Base-by-base conservation (phyloP, 192 early-diverging fungal species). In the Coemansia sp. region DNA sequence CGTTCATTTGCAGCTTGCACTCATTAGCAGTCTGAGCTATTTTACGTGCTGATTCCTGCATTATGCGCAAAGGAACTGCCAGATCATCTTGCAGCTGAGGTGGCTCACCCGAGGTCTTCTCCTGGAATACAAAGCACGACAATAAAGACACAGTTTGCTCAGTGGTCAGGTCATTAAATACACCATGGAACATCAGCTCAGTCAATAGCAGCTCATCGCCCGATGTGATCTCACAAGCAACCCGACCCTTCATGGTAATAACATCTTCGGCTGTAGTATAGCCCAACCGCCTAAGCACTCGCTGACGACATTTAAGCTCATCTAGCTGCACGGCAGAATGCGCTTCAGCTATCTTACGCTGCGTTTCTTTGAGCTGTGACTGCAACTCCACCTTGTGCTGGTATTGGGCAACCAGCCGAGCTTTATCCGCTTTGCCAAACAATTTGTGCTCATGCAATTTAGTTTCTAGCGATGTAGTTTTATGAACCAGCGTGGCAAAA, bases 191-290 rank as follows among this genome's bases (percentile, higher is more conserved):
- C 28, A 98, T 90, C 86, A 98, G 87, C 81, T 98, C 96, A 0
- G 94, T 96, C 58, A 98, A 80, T 54, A 97, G 59, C 42, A 98
- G 75, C 76, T 96, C 94, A 75, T 97, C 94, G 10, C 94, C 96
- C 9, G 89, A 82, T 12, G 88, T 90, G 45, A 98, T 91, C 77
- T 98, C 94, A 61, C 96, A 98, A 3, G 96, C 96, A 5, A 98
- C 96, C 16, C 94, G 87, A 38, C 96, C 96, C 76, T 98, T 98
- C 80, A 97, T 87, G 53, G 94, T 91, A 59, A 98, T 90, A 6
- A 96, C 89, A 68, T 94, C 96, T 15, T 82, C 73, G 0, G 72
- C 73, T 7, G 86, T 87, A 0, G 87, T 92, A 68, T 90, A 97
- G 2, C 91, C 93, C 21, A 98, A 68, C n/a, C 94, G 84, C 37